These are phyloP conservation scores for Malania oleifera DNA, from an alignment of 164 flowering plant species.

Conservation along the genomic window DNA sequence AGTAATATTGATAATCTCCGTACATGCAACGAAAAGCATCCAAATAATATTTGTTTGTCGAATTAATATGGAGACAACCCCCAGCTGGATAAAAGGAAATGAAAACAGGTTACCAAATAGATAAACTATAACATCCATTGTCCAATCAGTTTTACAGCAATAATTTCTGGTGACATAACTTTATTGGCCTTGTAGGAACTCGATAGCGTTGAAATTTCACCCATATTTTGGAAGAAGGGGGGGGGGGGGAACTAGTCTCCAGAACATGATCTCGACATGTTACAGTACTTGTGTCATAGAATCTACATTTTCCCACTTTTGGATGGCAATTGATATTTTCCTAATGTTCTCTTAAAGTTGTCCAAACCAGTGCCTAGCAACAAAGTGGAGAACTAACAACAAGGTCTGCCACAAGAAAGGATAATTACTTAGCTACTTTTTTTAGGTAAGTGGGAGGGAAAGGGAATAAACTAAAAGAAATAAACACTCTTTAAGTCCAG, in stretches of 20 bases:
- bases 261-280: no score
- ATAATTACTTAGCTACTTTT: neutral
- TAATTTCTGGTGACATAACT: neutral
- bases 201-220: neutral
- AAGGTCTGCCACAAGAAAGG: neutral
- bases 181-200: neutral
- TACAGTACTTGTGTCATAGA: no score
- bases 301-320: no score
- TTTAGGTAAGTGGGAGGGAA: neutral
- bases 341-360: neutral
- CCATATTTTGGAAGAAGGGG: no score
- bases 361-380: neutral
- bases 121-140: neutral
- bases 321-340: no score
- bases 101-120: neutral
- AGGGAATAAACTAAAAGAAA: neutral
- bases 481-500: no score
- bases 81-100: conserved; percentile 48
- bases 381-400: neutral
- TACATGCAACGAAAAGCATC: conserved; percentile 78
- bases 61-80: conserved; percentile 59
- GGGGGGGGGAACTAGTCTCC: no score
- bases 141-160: neutral
- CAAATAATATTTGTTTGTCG: conserved; percentile 93
- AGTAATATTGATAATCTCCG: conserved; percentile 43